phyloP scores from a whole-genome alignment of 768 basidiomycete genomes.

The Leccinum longicurvipes region DNA sequence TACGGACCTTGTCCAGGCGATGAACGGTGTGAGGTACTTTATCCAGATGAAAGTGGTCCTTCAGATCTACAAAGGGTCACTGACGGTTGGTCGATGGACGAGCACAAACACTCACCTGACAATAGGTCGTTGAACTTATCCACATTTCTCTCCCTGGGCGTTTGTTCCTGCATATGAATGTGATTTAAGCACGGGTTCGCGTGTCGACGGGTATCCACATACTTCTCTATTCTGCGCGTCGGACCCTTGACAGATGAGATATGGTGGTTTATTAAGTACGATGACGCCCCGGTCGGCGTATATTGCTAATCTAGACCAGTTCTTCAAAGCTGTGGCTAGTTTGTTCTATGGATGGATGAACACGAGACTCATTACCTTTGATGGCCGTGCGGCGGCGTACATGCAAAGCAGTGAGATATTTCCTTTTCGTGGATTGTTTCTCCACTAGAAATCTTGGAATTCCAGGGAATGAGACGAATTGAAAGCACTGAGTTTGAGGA shows the following conservation, averaged over 20 bases:
- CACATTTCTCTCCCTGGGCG: conserved; percentile 21
- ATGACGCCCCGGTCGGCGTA: conserved; percentile 56
- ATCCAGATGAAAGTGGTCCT: conserved; percentile 31
- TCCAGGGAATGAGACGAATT: neutral
- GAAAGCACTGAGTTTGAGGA: neutral
- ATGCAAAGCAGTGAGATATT: conserved; percentile 6
- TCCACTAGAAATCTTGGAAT: neutral
- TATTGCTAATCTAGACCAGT: conserved; percentile 36
- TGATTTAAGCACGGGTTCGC: neutral
- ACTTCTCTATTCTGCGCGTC: conserved; percentile 24
- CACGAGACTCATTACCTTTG: conserved; percentile 18
- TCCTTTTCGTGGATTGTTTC: neutral
- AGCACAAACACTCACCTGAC: conserved; percentile 26
- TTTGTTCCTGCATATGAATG: conserved; percentile 11
- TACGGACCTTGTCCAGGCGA: conserved; percentile 60
- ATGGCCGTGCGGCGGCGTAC: conserved; percentile 18
- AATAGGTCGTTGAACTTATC: conserved; percentile 38
- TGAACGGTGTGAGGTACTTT: conserved; percentile 51
- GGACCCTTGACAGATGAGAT: conserved; percentile 49
- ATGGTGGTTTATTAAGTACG: conserved; percentile 60
- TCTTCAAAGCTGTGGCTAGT: conserved; percentile 15
- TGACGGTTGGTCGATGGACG: conserved; percentile 1
- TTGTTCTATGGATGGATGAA: neutral
- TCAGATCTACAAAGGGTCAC: conserved; percentile 24
- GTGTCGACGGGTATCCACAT: conserved; percentile 7